Evolutionary conservation across 139 green algal genomes (phyloP), one percentile per base, ranked within the genome.

Genomic region (Yamagishiella unicocca): DNA sequence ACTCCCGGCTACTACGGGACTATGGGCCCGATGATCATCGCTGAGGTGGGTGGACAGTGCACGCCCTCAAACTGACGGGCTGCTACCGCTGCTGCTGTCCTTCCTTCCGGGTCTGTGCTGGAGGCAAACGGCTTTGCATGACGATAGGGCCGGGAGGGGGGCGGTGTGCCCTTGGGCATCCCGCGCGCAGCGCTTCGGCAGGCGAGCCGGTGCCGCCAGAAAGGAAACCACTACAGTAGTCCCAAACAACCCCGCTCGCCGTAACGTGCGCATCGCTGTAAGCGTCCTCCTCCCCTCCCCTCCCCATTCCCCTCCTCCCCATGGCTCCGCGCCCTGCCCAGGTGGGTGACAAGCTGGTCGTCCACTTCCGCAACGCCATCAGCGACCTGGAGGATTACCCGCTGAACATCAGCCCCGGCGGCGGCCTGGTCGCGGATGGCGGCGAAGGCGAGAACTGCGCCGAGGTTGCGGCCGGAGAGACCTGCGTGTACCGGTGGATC

Each of bases 291-390:
- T 58, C 50, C 14, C 50, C 17, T 58, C 50, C n/a, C n/a, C n/a
- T n/a, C 50, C 50, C 17, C 50, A 58, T 58, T 58, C 50, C 50
- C 50, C 50, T 12, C n/a, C n/a, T n/a, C n/a, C n/a, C n/a, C n/a
- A n/a, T n/a, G n/a, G 50, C 50, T 17, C 50, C 50, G 50, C 50
- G 27, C 58, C 6, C 58, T 2, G 21, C 38, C 8, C 85, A 92
- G 61, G 94, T 97, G 38, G 95, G 93, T 21, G 94, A 97, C 87
- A 90, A 62, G 0, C 85, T 96, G 6, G 38, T 50, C 22, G 77
- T 96, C 25, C 74, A 72, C 8, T 83, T 92, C 45, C 62, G 40
- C 12, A 94, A 94, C 90, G 70, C 84, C 40, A 12, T 91, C 42
- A 64, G 29, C 12, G 42, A 75, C 42, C 40, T 85, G 53, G 0